These are phyloP conservation scores for Saccharomycopsis selenospora DNA, from an alignment of 805 yeast species.

Conservation along the genomic window DNA sequence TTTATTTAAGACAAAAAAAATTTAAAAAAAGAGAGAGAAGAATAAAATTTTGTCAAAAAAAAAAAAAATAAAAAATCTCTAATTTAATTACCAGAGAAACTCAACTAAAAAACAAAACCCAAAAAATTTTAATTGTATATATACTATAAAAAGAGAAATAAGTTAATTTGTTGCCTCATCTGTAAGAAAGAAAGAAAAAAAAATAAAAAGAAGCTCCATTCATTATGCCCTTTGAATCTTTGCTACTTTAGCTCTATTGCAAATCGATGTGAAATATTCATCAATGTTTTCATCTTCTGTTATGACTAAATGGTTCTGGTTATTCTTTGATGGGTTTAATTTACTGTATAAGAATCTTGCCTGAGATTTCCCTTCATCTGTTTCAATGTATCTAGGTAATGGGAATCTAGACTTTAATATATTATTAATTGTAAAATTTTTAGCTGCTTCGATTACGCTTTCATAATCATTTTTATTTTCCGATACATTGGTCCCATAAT, in stretches of 20 bases:
- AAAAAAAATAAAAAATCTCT: too few relatives aligned
- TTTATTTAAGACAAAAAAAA: too few relatives aligned
- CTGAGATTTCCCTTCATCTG: slow-evolving; percentile 45
- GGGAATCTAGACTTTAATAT: slow-evolving; percentile 24
- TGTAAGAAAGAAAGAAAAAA: too few relatives aligned
- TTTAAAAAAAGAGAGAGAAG: too few relatives aligned
- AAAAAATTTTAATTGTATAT: too few relatives aligned
- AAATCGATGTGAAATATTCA: neutral
- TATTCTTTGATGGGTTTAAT: slow-evolving; percentile 31
- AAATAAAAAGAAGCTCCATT: too few relatives aligned
- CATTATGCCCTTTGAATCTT: neutral
- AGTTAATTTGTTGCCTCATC: too few relatives aligned
- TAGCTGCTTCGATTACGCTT: slow-evolving; percentile 22
- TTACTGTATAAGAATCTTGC: slow-evolving; percentile 43
- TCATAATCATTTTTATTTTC: slow-evolving; percentile 33
- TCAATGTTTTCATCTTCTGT: neutral
- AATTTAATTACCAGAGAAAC: too few relatives aligned
- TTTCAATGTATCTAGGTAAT: slow-evolving; percentile 40
- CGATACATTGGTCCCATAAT: slow-evolving; percentile 19
- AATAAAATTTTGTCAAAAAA: too few relatives aligned
- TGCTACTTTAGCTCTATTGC: neutral
- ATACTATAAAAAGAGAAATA: too few relatives aligned
- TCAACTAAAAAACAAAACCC: too few relatives aligned
- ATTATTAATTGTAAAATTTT: neutral
- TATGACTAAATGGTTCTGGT: neutral